Base-by-base conservation (phyloP, 129 eudicot species). In the Kitagawia praeruptora region DNA sequence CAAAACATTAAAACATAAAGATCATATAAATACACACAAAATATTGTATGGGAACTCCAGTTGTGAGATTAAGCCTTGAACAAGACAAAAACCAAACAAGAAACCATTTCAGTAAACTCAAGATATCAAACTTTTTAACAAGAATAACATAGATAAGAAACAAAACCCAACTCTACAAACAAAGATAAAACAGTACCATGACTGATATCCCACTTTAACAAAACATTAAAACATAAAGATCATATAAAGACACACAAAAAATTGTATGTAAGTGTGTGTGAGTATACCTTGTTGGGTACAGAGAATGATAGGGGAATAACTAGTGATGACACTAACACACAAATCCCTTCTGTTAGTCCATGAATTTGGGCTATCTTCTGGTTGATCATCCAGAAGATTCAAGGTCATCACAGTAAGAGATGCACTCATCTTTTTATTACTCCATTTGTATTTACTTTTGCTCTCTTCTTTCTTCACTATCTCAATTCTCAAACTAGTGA, bases 341-440 rank as follows among this genome's bases (percentile, higher is more conserved):
- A 95, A 86, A 86, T 92, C 97, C 79, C 87, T 95, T 91, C 98
- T 95, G 73, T 90, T 92, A 34, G 91, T 90, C 98, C 98, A 95
- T 81, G 96, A 90, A 78, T 95, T 92, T 74, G 89, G 88, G 76
- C 96, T 84, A 70, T 89, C 97, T 67, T 88, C 94, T 46, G 90
- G 84, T 72, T 92, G 94, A 89, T 95, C 97, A 85, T 95, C 98
- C 77, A 90, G 94, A 72, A 95, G 96, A 89, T 95, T 95, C 77
- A 95, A 92, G 78, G 94, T 90, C 93, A 95, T 87, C 63, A 95
- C 97, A 49, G 97, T 87, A 48, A 95, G 77, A 34, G 98, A 95
- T 76, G 90, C 91, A 86, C 96, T 95, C 98, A 95, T 95, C 46
- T 85, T 92, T 77, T 77, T 4, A 40, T n/a, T 21, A 23, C 28